These are phyloP conservation scores for Argentina anserina DNA, from an alignment of 306 rosid species.

Conservation along the genomic window DNA sequence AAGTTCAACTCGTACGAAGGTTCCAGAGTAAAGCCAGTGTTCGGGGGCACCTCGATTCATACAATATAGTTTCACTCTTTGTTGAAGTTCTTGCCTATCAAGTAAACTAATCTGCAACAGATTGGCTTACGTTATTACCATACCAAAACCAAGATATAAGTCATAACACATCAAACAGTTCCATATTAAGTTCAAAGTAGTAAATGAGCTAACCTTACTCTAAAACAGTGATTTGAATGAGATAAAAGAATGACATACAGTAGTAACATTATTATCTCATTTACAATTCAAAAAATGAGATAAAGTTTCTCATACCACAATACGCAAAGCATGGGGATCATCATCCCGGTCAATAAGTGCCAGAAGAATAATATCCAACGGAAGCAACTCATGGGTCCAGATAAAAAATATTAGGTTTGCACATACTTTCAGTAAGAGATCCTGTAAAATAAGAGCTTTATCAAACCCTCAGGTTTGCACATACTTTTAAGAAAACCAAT, in stretches of 20 bases:
- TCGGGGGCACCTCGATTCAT: constrained; percentile 64
- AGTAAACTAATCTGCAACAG: constrained; percentile 77
- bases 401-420: constrained; percentile 80
- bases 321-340: constrained; percentile 94
- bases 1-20: constrained; percentile 70
- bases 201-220: not conserved
- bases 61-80: constrained; percentile 59
- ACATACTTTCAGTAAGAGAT: constrained; percentile 74
- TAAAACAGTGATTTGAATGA: not conserved
- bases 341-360: constrained; percentile 97
- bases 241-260: not conserved
- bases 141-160: constrained; percentile 14
- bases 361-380: constrained; percentile 88
- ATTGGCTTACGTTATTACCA: constrained; percentile 17
- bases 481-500: constrained; percentile 12
- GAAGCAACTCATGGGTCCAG: constrained; percentile 93
- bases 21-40: constrained; percentile 75
- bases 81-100: constrained; percentile 94
- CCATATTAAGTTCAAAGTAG: not conserved
- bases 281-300: constrained; percentile 6
- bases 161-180: not conserved
- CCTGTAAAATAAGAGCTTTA: constrained; percentile 46
- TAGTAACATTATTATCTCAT: constrained; percentile 5
- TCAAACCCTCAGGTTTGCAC: too few species aligned
- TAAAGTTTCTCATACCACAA: constrained; percentile 61